phyloP scores from a whole-genome alignment of 768 basidiomycete species.

The Tulasnella sp. region DNA sequence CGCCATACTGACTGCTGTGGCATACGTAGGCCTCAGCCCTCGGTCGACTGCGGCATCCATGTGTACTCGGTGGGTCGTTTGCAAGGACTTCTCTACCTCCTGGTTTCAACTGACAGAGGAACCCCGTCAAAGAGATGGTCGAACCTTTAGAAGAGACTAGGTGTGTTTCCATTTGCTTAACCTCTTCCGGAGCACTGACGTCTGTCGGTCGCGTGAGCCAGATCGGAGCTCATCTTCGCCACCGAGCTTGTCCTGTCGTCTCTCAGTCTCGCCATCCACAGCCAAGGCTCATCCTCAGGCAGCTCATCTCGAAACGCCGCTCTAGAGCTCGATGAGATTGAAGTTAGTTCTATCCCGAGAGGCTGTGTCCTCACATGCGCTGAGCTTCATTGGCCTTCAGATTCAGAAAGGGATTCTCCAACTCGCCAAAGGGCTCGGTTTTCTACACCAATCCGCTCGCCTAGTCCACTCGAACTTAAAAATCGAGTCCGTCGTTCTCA shows the following conservation, averaged over 20 bases:
- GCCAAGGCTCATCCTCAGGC: slow-evolving; percentile 30
- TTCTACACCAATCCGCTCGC: slow-evolving; percentile 85
- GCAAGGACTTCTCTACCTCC: neutral
- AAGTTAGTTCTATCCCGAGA: slow-evolving; percentile 36
- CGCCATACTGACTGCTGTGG: neutral
- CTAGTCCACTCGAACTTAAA: slow-evolving; percentile 86
- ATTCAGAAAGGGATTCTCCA: slow-evolving; percentile 96
- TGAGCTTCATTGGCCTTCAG: slow-evolving; percentile 26
- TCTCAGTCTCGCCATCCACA: slow-evolving; percentile 63
- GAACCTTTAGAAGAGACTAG: slow-evolving; percentile 93
- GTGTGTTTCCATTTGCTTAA: neutral
- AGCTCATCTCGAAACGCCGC: slow-evolving; percentile 37
- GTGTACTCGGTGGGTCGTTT: slow-evolving; percentile 56
- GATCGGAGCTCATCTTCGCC: slow-evolving; percentile 75
- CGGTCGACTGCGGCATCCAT: slow-evolving; percentile 81
- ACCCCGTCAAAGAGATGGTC: slow-evolving; percentile 63
- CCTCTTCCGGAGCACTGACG: neutral
- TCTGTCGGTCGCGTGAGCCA: neutral
- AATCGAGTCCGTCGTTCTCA: slow-evolving; percentile 81
- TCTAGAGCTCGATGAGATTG: slow-evolving; percentile 89
- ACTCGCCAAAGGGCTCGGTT: slow-evolving; percentile 77
- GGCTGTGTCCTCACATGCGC: neutral
- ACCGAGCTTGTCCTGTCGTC: slow-evolving; percentile 84
- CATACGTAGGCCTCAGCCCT: slow-evolving; percentile 61
- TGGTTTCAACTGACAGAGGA: slow-evolving; percentile 4